phyloP scores from a whole-genome alignment of 306 rosid species.

The Elaeagnus macrophylla region DNA sequence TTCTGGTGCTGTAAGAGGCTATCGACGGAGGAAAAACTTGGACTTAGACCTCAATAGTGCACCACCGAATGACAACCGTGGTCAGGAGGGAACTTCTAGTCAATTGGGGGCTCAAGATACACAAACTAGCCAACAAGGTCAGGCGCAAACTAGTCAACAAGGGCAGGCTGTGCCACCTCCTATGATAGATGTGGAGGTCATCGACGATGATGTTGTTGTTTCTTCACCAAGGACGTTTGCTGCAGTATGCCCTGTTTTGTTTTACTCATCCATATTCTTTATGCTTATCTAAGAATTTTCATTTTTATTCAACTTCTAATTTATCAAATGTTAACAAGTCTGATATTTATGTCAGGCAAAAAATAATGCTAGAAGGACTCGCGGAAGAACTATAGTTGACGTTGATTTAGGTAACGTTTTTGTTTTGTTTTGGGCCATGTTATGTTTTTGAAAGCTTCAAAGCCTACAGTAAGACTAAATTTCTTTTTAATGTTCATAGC shows the following conservation, averaged over 20 bases:
- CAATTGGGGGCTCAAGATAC: constrained; percentile 19
- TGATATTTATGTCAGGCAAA: constrained; percentile 67
- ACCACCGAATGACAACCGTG: constrained; percentile 32
- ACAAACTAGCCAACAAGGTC: constrained; percentile 20
- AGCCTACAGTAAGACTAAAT: no score
- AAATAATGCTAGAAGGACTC: constrained; percentile 68
- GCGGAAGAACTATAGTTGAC: constrained; percentile 52
- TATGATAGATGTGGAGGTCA: constrained; percentile 70
- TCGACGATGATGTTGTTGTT: constrained; percentile 78
- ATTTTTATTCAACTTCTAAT: constrained; percentile 5
- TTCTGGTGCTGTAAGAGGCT: constrained; percentile 22
- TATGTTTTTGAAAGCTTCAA: no score
- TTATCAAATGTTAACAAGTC: no score
- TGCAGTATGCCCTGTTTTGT: constrained; percentile 36
- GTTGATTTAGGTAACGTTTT: constrained; percentile 62
- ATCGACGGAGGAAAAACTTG: constrained; percentile 32
- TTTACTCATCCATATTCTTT: neutral
- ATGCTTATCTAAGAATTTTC: constrained; percentile 5
- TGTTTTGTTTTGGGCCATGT: neutral
- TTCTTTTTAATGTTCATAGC: no score
- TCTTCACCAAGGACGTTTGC: constrained; percentile 75
- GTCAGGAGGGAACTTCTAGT: constrained; percentile 34
- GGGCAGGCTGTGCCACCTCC: constrained; percentile 24
- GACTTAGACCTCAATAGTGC: constrained; percentile 43
- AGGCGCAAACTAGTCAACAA: no score